A percentile compares a stretch with the other conserved stretches of the same genome.
These are phyloP conservation scores for Apophysomyces sp. DNA, from an alignment of 371 early-diverging fungal genomes.

Conservation along the genomic window DNA sequence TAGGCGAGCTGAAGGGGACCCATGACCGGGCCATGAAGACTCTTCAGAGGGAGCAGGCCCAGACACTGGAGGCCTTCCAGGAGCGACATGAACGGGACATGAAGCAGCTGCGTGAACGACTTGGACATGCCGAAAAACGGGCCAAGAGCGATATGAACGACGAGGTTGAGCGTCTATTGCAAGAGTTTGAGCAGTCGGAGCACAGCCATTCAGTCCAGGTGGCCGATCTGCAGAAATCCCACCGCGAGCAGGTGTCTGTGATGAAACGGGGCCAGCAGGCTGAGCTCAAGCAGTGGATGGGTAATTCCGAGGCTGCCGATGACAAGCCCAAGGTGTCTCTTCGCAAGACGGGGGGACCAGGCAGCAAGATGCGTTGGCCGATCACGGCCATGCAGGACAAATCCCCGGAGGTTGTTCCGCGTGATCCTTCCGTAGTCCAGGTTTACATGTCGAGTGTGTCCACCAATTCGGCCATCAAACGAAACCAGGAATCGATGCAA, in stretches of 20 bases:
- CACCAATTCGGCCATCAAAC: constrained; percentile 29
- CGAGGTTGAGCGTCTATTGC: constrained; percentile 42
- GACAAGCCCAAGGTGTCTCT: constrained; percentile 4
- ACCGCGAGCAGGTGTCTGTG: constrained; percentile 34
- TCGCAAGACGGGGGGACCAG: constrained; percentile 20
- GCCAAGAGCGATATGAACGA: constrained; percentile 40
- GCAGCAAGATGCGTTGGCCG: constrained; percentile 21
- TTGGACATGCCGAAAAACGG: constrained; percentile 32
- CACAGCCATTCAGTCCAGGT: constrained; percentile 41
- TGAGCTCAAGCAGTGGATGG: constrained; percentile 8
- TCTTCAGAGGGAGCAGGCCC: constrained; percentile 33
- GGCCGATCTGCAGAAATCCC: constrained; percentile 34
- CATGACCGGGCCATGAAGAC: constrained; percentile 32
- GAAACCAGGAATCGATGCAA: constrained; percentile 29
- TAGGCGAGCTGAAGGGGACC: constrained; percentile 28
- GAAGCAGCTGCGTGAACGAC: constrained; percentile 22
- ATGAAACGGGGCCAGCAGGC: constrained; percentile 37
- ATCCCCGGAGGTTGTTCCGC: constrained; percentile 14
- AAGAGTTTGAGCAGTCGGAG: constrained; percentile 52
- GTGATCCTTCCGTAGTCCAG: constrained; percentile 29
- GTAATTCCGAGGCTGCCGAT: neutral
- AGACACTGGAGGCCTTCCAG: constrained; percentile 24
- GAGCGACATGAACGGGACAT: constrained; percentile 27
- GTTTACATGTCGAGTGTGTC: constrained; percentile 37
- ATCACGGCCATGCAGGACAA: constrained; percentile 4